Evolutionary conservation across 2,329 filamentous ascomycete genomes (phyloP).

Genomic region (Fusarium tricinctum): DNA sequence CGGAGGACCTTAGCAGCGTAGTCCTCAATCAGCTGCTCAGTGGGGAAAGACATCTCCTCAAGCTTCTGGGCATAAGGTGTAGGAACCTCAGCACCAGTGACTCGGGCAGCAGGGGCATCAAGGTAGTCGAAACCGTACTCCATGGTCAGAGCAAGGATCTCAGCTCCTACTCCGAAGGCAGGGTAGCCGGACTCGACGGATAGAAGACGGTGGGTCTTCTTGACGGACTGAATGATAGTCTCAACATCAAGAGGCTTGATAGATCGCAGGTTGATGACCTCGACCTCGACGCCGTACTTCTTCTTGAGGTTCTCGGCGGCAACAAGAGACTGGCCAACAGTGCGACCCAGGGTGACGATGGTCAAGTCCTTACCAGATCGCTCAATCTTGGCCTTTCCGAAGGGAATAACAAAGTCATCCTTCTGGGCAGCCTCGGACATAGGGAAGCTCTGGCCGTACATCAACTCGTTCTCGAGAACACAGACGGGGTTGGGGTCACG

Average conservation of each 20-base stretch:
- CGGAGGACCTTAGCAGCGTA: slow-evolving; percentile 91
- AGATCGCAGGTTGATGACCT: slow-evolving; percentile 98
- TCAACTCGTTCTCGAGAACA: slow-evolving; percentile 87
- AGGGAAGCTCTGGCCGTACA: slow-evolving; percentile 95
- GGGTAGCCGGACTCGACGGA: slow-evolving; percentile 97
- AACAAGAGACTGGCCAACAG: slow-evolving; percentile 89
- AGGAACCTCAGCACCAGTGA: slow-evolving; percentile 97
- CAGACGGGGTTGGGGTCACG: slow-evolving; percentile 98
- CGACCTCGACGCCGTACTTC: slow-evolving; percentile 94
- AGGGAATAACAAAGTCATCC: slow-evolving; percentile 95
- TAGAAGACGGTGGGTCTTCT: slow-evolving; percentile 96
- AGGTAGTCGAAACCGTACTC: slow-evolving; percentile 99
- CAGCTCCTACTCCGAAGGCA: slow-evolving; percentile 90
- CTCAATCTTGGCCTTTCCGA: slow-evolving; percentile 99
- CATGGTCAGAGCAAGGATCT: slow-evolving; percentile 94
- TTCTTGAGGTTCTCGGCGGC: slow-evolving; percentile 94
- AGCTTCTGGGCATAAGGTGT: slow-evolving; percentile 94
- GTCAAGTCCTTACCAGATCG: slow-evolving; percentile 95
- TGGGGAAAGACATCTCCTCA: slow-evolving; percentile 96
- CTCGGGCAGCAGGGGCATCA: slow-evolving; percentile 90
- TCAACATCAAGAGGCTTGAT: slow-evolving; percentile 97
- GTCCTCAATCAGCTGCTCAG: slow-evolving; percentile 86
- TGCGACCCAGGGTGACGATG: slow-evolving; percentile 93
- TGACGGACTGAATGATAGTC: slow-evolving; percentile 94
- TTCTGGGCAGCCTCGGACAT: slow-evolving; percentile 98